Conservation (phyloP, 352 stramenopile species). For the Thalassiosira mediterranea region DNA sequence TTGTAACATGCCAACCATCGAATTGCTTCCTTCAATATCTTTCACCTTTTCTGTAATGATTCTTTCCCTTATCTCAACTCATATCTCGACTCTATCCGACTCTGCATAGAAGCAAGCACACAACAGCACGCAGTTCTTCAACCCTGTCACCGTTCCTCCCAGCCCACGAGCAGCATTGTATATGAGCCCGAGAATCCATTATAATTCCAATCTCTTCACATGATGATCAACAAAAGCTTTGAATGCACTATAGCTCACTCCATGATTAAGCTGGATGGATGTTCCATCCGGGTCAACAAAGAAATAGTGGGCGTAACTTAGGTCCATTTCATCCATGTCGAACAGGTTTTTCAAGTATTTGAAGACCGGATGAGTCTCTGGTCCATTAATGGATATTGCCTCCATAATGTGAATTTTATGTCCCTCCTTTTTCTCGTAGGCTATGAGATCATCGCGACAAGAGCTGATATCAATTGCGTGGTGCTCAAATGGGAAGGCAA, state of each 20-base stretch:
- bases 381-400: conserved; percentile 91
- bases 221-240: conserved; percentile 45
- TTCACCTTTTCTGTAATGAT: too few species aligned
- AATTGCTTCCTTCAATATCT: too few species aligned
- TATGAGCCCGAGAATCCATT: too few species aligned
- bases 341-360: conserved; percentile 84
- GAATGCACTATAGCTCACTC: conserved; percentile 31
- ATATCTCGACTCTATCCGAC: too few species aligned
- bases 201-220: too few species aligned
- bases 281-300: conserved; percentile 45
- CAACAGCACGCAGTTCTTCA: too few species aligned
- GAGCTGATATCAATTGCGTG: conserved; percentile 15
- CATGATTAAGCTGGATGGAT: conserved; percentile 36
- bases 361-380: conserved; percentile 87
- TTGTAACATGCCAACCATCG: too few species aligned
- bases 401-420: conserved; percentile 88
- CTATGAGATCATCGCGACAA: conserved; percentile 30
- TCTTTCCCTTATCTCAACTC: too few species aligned
- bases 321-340: conserved; percentile 39
- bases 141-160: too few species aligned
- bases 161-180: too few species aligned
- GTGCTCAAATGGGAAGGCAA: conserved; percentile 44
- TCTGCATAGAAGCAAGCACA: too few species aligned
- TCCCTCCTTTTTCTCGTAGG: conserved; percentile 78
- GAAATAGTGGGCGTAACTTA: conserved; percentile 41